Conservation (phyloP, 2,329 filamentous ascomycete genomes). For the Aspergillus costaricaensis region DNA sequence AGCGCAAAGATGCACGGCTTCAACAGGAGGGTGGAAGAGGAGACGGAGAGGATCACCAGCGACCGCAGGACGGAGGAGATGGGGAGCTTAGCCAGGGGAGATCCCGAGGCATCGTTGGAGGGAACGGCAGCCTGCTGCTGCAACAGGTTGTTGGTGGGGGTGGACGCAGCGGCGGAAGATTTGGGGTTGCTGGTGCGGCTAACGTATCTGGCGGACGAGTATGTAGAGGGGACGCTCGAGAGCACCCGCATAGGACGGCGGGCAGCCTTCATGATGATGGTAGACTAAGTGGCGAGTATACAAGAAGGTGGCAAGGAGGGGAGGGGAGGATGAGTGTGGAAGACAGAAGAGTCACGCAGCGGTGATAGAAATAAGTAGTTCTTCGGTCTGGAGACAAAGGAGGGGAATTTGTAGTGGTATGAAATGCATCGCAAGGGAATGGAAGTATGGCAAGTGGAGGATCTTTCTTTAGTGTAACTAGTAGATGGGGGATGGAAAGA, state of each 20-base stretch:
- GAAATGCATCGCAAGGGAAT: background rate
- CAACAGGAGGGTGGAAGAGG: constrained; percentile 58
- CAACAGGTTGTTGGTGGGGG: constrained; percentile 24
- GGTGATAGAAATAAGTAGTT: background rate
- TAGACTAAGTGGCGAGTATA: constrained; percentile 3
- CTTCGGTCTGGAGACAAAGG: background rate
- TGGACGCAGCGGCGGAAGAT: constrained; percentile 32
- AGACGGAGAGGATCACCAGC: constrained; percentile 40
- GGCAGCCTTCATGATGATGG: constrained; percentile 31
- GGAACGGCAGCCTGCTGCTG: constrained; percentile 24
- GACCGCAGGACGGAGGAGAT: constrained; percentile 42
- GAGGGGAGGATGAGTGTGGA: background rate
- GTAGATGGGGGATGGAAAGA: background rate
- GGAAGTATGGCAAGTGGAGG: background rate
- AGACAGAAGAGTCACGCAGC: background rate
- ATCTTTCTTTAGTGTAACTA: background rate
- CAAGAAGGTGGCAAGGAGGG: background rate
- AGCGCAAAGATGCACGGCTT: constrained; percentile 72
- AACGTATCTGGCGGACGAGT: constrained; percentile 27
- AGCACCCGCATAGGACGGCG: constrained; percentile 30
- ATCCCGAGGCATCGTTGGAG: constrained; percentile 27
- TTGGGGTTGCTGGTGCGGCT: constrained; percentile 37
- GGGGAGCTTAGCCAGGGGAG: constrained; percentile 40
- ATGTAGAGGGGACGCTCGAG: constrained; percentile 12
- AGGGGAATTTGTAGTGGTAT: background rate